Evolutionary conservation across 2,329 filamentous ascomycete genomes (phyloP), one percentile per base, ranked within the genome.

Genomic region (Sporothrix sp.): DNA sequence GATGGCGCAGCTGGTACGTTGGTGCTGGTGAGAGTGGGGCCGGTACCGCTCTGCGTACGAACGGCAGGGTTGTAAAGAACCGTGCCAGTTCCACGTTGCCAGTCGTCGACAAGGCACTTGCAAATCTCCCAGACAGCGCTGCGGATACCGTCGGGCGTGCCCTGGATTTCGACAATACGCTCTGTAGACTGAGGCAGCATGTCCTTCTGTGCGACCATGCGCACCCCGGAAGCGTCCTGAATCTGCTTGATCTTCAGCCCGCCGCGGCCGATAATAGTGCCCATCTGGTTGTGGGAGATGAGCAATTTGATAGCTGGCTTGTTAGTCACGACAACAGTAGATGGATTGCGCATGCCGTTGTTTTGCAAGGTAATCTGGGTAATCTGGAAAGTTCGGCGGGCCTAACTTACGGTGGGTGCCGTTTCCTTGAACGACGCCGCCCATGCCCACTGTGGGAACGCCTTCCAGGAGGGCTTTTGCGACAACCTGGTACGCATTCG

Each of bases 211-310:
- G 93, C 93, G 44, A 98, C 90, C 93, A 98, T 98, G 65, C 93
- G 90, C 53, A 97, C 93, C 58, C 90, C 90, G 5, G 93, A 97
- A 27, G 82, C 84, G 67, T 98, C 93, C 68, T 98, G 93, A 60
- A 98, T 98, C 67, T 96, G 87, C 78, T 98, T 98, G 76, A 98
- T 98, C 76, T 97, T 98, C 59, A 96, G 77, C 53, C 93, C 93
- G 67, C 94, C 87, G 58, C 89, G 83, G 62, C 93, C 93, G 65
- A 98, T 98, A 71, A 98, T 96, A 62, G 93, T 98, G 56, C 93
- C 93, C 93, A 98, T 98, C 71, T 98, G 93, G 68, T 97, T 97
- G 74, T 98, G 91, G 30, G 93, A 98, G 68, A 98, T 97, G 66
- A 98, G 84, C 28, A 98, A 83, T 65, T 95, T 95, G 68, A 98